Evolutionary conservation across 2,329 filamentous ascomycete species (phyloP).

Genomic region (Epicoccum nigrum): DNA sequence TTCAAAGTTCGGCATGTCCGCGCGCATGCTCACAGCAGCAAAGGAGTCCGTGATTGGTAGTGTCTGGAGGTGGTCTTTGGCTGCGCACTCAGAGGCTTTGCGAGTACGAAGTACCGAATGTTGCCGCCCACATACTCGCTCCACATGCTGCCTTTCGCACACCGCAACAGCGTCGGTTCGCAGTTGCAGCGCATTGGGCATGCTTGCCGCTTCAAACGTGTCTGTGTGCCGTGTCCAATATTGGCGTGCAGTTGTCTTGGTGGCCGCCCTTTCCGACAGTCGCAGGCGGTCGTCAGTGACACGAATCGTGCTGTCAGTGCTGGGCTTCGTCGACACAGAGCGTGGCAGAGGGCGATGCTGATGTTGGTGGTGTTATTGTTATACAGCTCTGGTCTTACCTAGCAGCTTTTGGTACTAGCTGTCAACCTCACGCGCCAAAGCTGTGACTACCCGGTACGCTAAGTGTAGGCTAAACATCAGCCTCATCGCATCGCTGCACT

Average conservation of each 20-base stretch:
- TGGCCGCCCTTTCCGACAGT: conserved; percentile 29
- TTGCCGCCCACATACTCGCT: conserved; percentile 13
- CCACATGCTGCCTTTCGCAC: conserved; percentile 28
- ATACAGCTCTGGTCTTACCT: conserved; percentile 19
- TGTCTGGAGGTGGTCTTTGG: background rate
- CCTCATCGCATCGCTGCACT: conserved; percentile 35
- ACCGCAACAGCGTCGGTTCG: conserved; percentile 27
- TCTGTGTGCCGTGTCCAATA: conserved; percentile 46
- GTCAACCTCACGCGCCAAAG: conserved; percentile 21
- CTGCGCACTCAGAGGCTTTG: background rate
- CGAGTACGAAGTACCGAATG: background rate
- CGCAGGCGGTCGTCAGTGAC: conserved; percentile 18
- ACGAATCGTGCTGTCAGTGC: conserved; percentile 12
- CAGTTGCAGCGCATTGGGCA: conserved; percentile 33
- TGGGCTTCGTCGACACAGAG: background rate
- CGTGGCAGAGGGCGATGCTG: background rate
- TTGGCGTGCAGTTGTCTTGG: conserved; percentile 39
- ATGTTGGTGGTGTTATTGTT: conserved; percentile 10
- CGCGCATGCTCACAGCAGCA: background rate
- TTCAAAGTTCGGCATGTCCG: background rate
- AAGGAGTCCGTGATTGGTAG: background rate
- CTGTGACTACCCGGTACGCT: conserved; percentile 27
- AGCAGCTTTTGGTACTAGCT: conserved; percentile 32
- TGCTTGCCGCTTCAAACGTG: conserved; percentile 35
- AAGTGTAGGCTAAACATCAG: conserved; percentile 38